Evolutionary conservation across 352 stramenopile genomes (phyloP).

Genomic region (Pythium dissimile): DNA sequence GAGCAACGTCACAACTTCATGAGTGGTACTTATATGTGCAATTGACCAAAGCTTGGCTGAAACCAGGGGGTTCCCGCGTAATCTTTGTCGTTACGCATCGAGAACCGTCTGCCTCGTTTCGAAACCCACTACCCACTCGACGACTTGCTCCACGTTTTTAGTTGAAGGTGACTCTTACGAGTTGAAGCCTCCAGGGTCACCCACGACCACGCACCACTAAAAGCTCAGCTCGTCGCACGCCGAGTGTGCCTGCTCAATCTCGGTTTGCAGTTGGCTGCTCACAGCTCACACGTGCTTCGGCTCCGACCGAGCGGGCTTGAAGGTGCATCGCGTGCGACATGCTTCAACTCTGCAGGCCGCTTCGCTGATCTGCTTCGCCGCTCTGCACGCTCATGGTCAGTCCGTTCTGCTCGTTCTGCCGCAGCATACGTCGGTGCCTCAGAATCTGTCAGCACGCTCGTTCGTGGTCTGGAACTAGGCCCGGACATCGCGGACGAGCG

Average conservation of each 20-base stretch:
- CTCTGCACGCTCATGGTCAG: not conserved
- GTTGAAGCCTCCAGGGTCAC: slow-evolving; percentile 35
- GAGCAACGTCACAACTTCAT: no score
- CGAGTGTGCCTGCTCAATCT: slow-evolving; percentile 21
- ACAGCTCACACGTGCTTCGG: slow-evolving; percentile 5
- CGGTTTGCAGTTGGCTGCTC: slow-evolving; percentile 13
- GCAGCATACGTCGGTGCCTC: not conserved
- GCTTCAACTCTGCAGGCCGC: no score
- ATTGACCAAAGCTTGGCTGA: slow-evolving; percentile 4
- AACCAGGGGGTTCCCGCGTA: not conserved
- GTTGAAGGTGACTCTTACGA: slow-evolving; percentile 30
- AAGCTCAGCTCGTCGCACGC: slow-evolving; percentile 32
- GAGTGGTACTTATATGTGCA: slow-evolving; percentile 32
- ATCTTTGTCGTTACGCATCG: slow-evolving; percentile 16
- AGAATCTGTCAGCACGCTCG: slow-evolving; percentile 2
- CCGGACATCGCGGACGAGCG: slow-evolving; percentile 19
- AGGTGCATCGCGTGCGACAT: no score
- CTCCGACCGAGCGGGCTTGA: not conserved
- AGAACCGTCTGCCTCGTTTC: slow-evolving; percentile 29
- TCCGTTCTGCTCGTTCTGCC: not conserved
- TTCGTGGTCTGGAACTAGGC: slow-evolving; percentile 24
- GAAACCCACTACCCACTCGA: slow-evolving; percentile 43
- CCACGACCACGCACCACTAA: slow-evolving; percentile 30
- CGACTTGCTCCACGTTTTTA: slow-evolving; percentile 35
- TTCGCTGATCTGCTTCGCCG: no score